Percentiles rank a stretch among this genome's conserved stretches.
These are phyloP conservation scores for Marasmius fiardii DNA, from an alignment of 1,284 basidiomycete genomes.

Conservation along the genomic window DNA sequence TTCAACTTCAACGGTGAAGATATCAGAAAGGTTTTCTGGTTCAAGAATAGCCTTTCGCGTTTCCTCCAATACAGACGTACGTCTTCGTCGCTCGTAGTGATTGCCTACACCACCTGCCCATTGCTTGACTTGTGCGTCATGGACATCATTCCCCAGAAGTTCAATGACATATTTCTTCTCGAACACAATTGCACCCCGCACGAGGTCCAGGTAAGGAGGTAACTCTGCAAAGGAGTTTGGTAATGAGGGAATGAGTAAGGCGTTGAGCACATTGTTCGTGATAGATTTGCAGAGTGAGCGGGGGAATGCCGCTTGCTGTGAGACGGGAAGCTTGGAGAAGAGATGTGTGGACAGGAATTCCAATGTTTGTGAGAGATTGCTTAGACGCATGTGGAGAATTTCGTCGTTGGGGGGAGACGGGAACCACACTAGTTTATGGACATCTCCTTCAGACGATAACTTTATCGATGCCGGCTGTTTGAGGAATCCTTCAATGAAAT, in stretches of 20 bases:
- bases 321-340: constrained; percentile 50
- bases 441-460: constrained; percentile 34
- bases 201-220: constrained; percentile 57
- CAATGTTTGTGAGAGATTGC: constrained; percentile 49
- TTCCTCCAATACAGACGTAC: constrained; percentile 57
- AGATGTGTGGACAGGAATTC: constrained; percentile 55
- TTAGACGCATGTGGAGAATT: constrained; percentile 38
- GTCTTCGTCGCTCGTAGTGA: constrained; percentile 73
- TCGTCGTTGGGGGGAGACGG: constrained; percentile 42
- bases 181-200: constrained; percentile 53
- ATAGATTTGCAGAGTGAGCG: constrained; percentile 57
- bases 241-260: constrained; percentile 62
- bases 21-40: constrained; percentile 28
- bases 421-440: constrained; percentile 38
- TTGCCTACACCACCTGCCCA: constrained; percentile 63
- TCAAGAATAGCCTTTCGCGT: constrained; percentile 48
- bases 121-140: constrained; percentile 48
- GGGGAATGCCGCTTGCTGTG: constrained; percentile 40
- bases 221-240: constrained; percentile 59
- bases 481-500: constrained; percentile 59
- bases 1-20: constrained; percentile 37
- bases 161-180: constrained; percentile 55
- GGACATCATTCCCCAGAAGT: constrained; percentile 44
- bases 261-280: constrained; percentile 55
- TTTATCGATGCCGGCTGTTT: constrained; percentile 46